A percentile compares a stretch with the other conserved stretches of the same genome.
These are phyloP conservation scores for Claviceps quebecensis DNA, from an alignment of 2,329 filamentous ascomycete genomes.

Conservation along the genomic window DNA sequence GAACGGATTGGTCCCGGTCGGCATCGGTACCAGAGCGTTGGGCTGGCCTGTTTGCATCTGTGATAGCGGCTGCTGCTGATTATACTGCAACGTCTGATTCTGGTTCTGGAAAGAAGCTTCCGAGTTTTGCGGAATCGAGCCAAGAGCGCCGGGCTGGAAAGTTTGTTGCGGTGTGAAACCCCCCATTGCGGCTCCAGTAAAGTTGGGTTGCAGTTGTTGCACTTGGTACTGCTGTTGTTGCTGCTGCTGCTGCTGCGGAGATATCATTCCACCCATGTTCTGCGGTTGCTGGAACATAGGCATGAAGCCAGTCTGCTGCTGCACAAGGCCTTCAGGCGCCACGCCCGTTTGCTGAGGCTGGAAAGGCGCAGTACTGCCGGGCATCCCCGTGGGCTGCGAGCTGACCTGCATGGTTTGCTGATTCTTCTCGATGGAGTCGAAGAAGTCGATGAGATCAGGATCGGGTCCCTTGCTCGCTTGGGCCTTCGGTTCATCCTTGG, in stretches of 20 bases:
- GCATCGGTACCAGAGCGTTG: conserved; percentile 27
- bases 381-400: conserved; percentile 19
- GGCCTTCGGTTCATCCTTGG: conserved; percentile 27
- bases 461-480: conserved; percentile 47
- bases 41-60: conserved; percentile 22
- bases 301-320: conserved; percentile 15
- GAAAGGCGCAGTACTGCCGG: conserved; percentile 23
- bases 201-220: conserved; percentile 29
- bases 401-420: conserved; percentile 54
- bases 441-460: conserved; percentile 83
- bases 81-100: conserved; percentile 11
- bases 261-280: conserved; percentile 11
- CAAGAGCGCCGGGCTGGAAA: conserved; percentile 39
- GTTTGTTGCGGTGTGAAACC: conserved; percentile 57
- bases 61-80: conserved; percentile 12
- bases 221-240: conserved; percentile 10
- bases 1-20: conserved; percentile 69
- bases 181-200: conserved; percentile 67
- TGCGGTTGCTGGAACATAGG: conserved; percentile 18
- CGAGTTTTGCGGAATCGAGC: conserved; percentile 44
- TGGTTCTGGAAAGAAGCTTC: conserved; percentile 33
- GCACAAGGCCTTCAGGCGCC: conserved; percentile 11
- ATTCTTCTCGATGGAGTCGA: conserved; percentile 82
- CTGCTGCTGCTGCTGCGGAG: conserved; percentile 15
- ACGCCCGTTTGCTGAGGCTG: conserved; percentile 24